These are phyloP conservation scores for Silybum marianum DNA, from an alignment of 129 eudicot species.

Conservation along the genomic window DNA sequence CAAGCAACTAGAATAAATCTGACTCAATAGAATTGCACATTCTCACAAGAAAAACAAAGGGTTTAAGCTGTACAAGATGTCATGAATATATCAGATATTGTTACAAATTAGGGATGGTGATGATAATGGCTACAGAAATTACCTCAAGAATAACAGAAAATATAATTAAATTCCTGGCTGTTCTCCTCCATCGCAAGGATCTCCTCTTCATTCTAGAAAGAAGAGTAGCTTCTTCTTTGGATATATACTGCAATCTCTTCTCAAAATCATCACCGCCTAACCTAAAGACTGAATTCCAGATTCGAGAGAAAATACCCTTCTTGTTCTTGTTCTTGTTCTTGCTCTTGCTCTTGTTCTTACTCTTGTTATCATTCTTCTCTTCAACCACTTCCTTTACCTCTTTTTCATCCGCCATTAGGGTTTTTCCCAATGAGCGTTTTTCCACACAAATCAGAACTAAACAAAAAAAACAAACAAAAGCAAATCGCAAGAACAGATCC, in stretches of 20 bases:
- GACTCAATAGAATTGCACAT: background rate
- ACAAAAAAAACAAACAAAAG: background rate
- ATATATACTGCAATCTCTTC: slow-evolving; percentile 68
- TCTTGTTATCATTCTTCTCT: slow-evolving; percentile 35
- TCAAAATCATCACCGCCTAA: slow-evolving; percentile 69
- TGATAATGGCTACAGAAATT: background rate
- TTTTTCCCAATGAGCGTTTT: no score
- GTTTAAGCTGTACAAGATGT: background rate
- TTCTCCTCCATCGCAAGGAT: slow-evolving; percentile 56
- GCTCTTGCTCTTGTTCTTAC: slow-evolving; percentile 24
- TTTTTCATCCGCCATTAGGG: slow-evolving; percentile 35
- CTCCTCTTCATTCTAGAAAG: slow-evolving; percentile 70
- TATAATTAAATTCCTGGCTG: slow-evolving; percentile 57
- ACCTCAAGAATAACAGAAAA: slow-evolving; percentile 84
- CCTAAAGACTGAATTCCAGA: slow-evolving; percentile 70
- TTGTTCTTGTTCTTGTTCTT: slow-evolving; percentile 65
- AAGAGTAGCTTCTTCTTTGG: slow-evolving; percentile 79
- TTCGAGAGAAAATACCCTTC: slow-evolving; percentile 62
- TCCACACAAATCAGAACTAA: slow-evolving; percentile 10
- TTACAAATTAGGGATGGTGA: no score
- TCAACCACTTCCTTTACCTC: slow-evolving; percentile 35
- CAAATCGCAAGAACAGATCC: slow-evolving; percentile 18
- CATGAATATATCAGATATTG: background rate
- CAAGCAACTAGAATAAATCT: background rate
- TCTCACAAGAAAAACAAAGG: background rate